Percentiles rank a stretch among this genome's conserved stretches.
phyloP scores from a whole-genome alignment of 169 alveolate genomes.

The Plasmodium inui region DNA sequence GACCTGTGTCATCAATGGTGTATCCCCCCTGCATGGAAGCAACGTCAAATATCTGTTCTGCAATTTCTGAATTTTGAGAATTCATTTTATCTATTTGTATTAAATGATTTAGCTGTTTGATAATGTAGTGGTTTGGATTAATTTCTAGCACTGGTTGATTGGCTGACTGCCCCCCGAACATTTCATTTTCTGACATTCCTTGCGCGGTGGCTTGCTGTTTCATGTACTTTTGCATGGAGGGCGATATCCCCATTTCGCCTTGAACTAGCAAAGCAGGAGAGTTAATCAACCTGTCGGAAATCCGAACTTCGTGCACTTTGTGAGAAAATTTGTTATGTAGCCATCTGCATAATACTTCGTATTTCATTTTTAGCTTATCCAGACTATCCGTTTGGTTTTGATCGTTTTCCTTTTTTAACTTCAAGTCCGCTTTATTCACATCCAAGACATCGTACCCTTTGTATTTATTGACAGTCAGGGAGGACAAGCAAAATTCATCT shows the following conservation, averaged over 20 bases:
- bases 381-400: conserved; percentile 74
- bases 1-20: conserved; percentile 86
- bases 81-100: conserved; percentile 80
- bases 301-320: conserved; percentile 91
- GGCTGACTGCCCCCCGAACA: conserved; percentile 89
- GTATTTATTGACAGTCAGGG: conserved; percentile 91
- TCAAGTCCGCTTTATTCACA: conserved; percentile 95
- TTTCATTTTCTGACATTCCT: conserved; percentile 90
- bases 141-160: conserved; percentile 95
- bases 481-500: conserved; percentile 96
- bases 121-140: conserved; percentile 95
- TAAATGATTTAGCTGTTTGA: conserved; percentile 89
- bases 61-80: conserved; percentile 83
- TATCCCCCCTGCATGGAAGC: conserved; percentile 90
- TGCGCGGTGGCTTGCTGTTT: conserved; percentile 96
- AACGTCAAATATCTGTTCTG: conserved; percentile 83
- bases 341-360: conserved; percentile 93
- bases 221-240: conserved; percentile 96
- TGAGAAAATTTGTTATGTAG: conserved; percentile 89
- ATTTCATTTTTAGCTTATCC: conserved; percentile 84
- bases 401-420: conserved; percentile 89
- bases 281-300: conserved; percentile 92
- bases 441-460: conserved; percentile 93
- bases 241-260: conserved; percentile 95
- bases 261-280: conserved; percentile 94